Evolutionary conservation across 352 stramenopile species (phyloP).

Genomic region (Phytophthora crassamura): DNA sequence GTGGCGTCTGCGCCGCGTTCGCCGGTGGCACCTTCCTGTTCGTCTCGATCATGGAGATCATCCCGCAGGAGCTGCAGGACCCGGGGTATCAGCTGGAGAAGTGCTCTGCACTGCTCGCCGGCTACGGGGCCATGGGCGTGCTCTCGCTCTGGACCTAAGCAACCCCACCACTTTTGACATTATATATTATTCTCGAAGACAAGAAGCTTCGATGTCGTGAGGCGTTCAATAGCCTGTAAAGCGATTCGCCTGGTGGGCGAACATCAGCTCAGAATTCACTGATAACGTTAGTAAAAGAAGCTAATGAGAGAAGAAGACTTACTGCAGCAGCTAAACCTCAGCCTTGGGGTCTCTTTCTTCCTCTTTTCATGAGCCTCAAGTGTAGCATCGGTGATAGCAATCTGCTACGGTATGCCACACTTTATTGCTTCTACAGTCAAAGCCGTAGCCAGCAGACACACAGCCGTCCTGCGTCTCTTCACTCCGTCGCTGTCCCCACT

Average conservation of each 20-base stretch:
- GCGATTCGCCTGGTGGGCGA: constrained; percentile 13
- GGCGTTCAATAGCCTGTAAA: constrained; percentile 32
- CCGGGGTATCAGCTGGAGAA: constrained; percentile 57
- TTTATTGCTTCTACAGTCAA: constrained; percentile 12
- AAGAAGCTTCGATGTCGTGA: constrained; percentile 24
- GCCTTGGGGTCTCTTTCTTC: constrained; percentile 2
- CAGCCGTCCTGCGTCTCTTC: constrained; percentile 4
- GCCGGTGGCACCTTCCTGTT: constrained; percentile 86
- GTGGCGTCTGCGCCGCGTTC: constrained; percentile 75
- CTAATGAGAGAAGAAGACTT: constrained; percentile 34
- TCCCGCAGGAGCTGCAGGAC: constrained; percentile 79
- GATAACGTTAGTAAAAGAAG: constrained; percentile 38
- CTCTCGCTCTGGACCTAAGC: constrained; percentile 78
- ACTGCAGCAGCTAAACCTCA: constrained; percentile 29
- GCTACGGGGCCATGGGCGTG: constrained; percentile 68
- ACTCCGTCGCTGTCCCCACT: constrained; percentile 5
- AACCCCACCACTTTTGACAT: constrained; percentile 16
- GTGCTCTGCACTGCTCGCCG: constrained; percentile 56
- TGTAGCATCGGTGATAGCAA: not conserved
- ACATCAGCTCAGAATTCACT: constrained; percentile 26
- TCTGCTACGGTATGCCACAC: constrained; percentile 6
- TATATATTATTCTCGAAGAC: constrained; percentile 37
- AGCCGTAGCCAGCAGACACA: constrained; percentile 1
- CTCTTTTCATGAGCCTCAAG: constrained; percentile 11
- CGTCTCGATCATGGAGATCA: constrained; percentile 83